Evolutionary conservation across 2,329 filamentous ascomycete species (phyloP).

Genomic region (Davidsoniella virescens): DNA sequence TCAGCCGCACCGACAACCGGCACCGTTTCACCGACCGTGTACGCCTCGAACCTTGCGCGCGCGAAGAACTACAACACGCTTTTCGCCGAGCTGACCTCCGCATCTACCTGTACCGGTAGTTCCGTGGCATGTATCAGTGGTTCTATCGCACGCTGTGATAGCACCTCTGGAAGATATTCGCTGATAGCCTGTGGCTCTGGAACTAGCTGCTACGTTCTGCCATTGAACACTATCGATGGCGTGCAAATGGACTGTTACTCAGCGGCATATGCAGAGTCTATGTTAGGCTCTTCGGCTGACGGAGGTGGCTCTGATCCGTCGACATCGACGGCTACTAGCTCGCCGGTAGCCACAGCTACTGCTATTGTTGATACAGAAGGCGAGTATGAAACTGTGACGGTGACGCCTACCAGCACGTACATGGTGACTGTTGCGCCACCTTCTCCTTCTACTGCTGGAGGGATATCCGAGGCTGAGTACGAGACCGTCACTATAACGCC

Average conservation of each 20-base stretch:
- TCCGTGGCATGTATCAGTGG: conserved; percentile 38
- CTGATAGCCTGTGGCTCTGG: conserved; percentile 23
- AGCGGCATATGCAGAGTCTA: conserved; percentile 22
- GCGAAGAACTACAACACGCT: conserved; percentile 31
- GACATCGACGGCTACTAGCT: not conserved
- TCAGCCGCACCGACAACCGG: conserved; percentile 23
- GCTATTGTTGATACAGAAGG: not conserved
- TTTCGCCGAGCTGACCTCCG: conserved; percentile 27
- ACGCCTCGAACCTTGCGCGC: conserved; percentile 29
- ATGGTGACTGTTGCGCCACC: conserved; percentile 2
- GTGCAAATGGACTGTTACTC: conserved; percentile 34
- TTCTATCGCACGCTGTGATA: conserved; percentile 30
- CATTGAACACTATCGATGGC: conserved; percentile 31
- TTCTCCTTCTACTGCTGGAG: not conserved
- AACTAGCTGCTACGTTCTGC: conserved; percentile 35
- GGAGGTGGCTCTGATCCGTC: not conserved
- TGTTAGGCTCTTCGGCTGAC: conserved; percentile 23
- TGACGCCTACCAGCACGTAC: conserved; percentile 10
- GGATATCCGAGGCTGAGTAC: not conserved
- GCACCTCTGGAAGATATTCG: conserved; percentile 23
- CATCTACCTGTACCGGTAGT: conserved; percentile 29
- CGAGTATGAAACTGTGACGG: conserved; percentile 11
- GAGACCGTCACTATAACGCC: conserved; percentile 1
- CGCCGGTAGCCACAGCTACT: no score
- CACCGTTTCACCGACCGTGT: conserved; percentile 25